These are phyloP conservation scores for Chlorella sp. DNA, from an alignment of 139 green algal genomes.

Conservation along the genomic window DNA sequence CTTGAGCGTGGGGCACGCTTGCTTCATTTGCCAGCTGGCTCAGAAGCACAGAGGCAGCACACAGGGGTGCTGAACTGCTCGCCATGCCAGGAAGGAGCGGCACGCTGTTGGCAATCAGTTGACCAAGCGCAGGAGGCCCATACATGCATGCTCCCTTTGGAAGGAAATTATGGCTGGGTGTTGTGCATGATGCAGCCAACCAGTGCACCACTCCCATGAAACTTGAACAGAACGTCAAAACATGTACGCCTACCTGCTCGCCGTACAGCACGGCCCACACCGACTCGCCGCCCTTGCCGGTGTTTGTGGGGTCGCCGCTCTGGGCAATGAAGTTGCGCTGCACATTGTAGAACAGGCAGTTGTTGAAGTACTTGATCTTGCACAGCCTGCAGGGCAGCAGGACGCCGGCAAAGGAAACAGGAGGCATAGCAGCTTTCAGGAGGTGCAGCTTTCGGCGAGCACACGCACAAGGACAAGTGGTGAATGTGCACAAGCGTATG, in stretches of 20 bases:
- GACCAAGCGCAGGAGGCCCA: no score
- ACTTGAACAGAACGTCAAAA: no score
- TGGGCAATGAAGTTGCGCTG: slow-evolving; percentile 89
- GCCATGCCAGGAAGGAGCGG: no score
- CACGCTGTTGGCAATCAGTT: no score
- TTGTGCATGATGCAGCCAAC: background rate
- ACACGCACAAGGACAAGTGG: background rate
- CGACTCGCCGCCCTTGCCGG: slow-evolving; percentile 90
- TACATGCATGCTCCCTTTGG: no score
- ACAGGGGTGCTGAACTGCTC: no score
- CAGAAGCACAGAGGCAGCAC: no score
- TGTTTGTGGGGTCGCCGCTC: slow-evolving; percentile 89
- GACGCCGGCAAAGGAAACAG: background rate
- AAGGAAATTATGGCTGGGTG: no score
- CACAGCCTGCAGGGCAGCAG: slow-evolving; percentile 42
- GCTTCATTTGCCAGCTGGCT: no score
- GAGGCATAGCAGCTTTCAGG: background rate
- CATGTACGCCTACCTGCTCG: no score
- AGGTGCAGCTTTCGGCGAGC: no score
- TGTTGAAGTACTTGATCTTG: slow-evolving; percentile 96
- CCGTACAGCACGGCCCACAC: slow-evolving; percentile 73
- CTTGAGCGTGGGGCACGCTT: no score
- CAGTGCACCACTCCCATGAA: background rate
- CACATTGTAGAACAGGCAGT: slow-evolving; percentile 92
- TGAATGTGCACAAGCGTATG: background rate